phyloP scores from a whole-genome alignment of 1,284 basidiomycete genomes.

The Cystobasidium pallidum region DNA sequence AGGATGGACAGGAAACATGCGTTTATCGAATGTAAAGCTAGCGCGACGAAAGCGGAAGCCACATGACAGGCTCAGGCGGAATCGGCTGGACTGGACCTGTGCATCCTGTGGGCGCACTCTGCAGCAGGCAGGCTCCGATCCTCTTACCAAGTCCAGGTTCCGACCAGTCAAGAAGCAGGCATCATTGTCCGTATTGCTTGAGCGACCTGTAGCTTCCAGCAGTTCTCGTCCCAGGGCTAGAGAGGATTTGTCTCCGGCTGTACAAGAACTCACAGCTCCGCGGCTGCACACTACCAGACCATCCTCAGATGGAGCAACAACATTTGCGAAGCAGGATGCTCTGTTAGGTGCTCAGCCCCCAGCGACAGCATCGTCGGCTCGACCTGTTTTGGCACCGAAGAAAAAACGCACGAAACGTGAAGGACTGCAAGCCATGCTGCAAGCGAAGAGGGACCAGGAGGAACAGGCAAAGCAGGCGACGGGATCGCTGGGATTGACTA shows the following conservation, averaged over 20 bases:
- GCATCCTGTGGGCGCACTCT: background rate
- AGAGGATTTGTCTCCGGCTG: background rate
- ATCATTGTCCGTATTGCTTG: background rate
- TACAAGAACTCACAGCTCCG: background rate
- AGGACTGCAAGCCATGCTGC: constrained; percentile 37
- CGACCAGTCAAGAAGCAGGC: constrained; percentile 12
- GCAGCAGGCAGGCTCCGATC: background rate
- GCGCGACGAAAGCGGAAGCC: background rate
- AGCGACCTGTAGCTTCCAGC: background rate
- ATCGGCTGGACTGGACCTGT: constrained; percentile 1
- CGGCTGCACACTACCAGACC: background rate
- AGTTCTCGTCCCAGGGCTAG: background rate
- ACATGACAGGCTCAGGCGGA: background rate
- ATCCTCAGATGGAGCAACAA: background rate
- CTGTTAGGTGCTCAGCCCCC: background rate
- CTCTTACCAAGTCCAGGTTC: constrained; percentile 2
- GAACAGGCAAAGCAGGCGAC: constrained; percentile 13
- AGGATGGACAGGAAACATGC: constrained; percentile 25
- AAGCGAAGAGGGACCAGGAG: constrained; percentile 28
- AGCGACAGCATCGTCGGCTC: background rate
- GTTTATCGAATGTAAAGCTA: background rate
- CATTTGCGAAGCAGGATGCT: background rate
- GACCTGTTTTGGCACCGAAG: background rate
- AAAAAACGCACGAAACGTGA: constrained; percentile 38
- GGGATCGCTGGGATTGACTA: constrained; percentile 14